These are phyloP conservation scores for Mortierella alpina DNA, from an alignment of 192 early-diverging fungal species.

Conservation along the genomic window DNA sequence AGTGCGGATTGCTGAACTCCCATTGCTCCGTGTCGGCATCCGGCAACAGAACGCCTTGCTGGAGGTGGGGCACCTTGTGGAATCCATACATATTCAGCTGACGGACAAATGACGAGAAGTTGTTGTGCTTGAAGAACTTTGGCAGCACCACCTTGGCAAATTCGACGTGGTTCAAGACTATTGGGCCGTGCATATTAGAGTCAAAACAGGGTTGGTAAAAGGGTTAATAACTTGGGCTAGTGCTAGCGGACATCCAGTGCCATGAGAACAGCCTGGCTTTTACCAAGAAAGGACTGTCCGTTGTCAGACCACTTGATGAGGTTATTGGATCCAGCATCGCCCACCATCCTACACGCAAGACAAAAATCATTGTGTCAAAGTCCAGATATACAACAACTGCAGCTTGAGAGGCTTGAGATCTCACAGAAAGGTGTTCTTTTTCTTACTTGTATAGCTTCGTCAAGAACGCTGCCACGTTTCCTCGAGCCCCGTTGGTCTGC, in stretches of 20 bases:
- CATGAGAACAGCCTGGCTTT: neutral
- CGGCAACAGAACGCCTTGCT: conserved; percentile 86
- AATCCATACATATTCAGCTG: conserved; percentile 98
- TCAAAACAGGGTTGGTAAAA: neutral
- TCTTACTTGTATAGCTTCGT: conserved; percentile 47
- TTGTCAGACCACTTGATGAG: conserved; percentile 90
- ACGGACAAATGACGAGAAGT: conserved; percentile 90
- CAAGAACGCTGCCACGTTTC: conserved; percentile 32
- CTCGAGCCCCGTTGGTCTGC: conserved; percentile 18
- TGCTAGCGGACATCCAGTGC: neutral
- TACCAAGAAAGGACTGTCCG: conserved; percentile 87
- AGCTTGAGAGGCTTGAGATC: neutral
- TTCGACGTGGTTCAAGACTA: conserved; percentile 76
- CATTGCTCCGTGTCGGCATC: conserved; percentile 83
- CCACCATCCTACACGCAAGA: conserved; percentile 80
- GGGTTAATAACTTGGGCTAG: neutral
- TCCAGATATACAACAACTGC: neutral
- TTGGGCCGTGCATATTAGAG: neutral
- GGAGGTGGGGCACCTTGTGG: conserved; percentile 94
- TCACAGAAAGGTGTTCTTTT: neutral
- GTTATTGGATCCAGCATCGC: conserved; percentile 79
- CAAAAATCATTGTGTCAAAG: neutral
- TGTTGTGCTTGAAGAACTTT: conserved; percentile 92
- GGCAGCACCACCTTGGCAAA: conserved; percentile 88
- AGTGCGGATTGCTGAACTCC: conserved; percentile 93